Evolutionary conservation across 768 basidiomycete genomes (phyloP).

Genomic region (Mycena filopes): DNA sequence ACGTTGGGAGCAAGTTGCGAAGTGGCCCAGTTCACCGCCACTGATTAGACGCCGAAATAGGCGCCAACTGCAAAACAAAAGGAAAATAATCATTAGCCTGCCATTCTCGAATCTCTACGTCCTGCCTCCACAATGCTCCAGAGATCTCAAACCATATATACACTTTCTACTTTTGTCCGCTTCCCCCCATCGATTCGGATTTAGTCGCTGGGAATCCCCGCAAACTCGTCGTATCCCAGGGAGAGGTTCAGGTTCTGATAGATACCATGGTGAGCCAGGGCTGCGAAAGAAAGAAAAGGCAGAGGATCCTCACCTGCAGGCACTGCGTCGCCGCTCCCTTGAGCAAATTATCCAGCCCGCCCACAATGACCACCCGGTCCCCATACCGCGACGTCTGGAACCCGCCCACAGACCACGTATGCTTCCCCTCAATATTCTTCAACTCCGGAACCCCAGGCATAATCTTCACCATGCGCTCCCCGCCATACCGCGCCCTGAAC

Average conservation of each 20-base stretch:
- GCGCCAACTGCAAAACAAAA: not conserved
- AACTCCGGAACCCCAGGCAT: conserved; percentile 79
- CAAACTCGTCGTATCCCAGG: conserved; percentile 86
- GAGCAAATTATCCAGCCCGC: too few relatives aligned
- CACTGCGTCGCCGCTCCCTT: conserved; percentile 99
- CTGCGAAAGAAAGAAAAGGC: not conserved
- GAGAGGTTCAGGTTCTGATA: conserved; percentile 88
- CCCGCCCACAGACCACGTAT: conserved; percentile 93
- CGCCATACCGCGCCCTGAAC: conserved; percentile 81
- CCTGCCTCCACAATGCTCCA: not conserved
- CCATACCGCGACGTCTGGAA: conserved; percentile 92
- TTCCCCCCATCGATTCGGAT: not conserved
- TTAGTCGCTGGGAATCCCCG: conserved; percentile 70
- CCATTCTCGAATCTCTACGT: conserved; percentile 7
- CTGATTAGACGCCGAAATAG: too few relatives aligned
- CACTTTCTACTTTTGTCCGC: conserved; percentile 17
- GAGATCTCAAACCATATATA: conserved; percentile 11
- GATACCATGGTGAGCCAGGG: not conserved
- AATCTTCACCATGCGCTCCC: conserved; percentile 78
- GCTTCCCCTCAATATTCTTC: conserved; percentile 79
- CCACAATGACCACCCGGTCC: conserved; percentile 93
- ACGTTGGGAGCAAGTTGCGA: too few relatives aligned
- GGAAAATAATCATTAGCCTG: conserved; percentile 1
- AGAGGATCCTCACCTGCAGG: conserved; percentile 72
- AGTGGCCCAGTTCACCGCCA: too few relatives aligned